A percentile compares a stretch with the other conserved stretches of the same genome.
Conservation (phyloP, 2,329 filamentous ascomycete genomes). For the Didymellaceae sp. region DNA sequence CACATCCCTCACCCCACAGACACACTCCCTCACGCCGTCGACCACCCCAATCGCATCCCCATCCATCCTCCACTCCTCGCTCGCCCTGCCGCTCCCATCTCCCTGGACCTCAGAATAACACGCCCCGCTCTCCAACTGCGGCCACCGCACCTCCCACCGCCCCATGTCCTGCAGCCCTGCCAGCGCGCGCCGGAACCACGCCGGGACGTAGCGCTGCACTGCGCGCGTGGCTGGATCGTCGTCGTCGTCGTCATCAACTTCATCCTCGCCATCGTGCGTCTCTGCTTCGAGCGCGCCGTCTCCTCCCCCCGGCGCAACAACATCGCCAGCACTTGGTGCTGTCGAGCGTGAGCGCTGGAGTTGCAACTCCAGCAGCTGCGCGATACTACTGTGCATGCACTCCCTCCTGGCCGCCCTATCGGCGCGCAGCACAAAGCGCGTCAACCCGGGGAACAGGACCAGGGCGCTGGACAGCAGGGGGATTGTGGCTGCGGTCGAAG, state of each 20-base stretch:
- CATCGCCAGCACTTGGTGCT: too few species aligned
- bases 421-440: slow-evolving; percentile 1
- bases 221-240: not conserved
- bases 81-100: not conserved
- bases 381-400: not conserved
- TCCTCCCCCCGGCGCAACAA: too few species aligned
- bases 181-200: not conserved
- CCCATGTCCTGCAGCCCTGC: not conserved
- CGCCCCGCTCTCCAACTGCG: not conserved
- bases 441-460: slow-evolving; percentile 7
- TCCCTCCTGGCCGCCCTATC: not conserved
- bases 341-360: too few species aligned
- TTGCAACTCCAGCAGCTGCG: not conserved
- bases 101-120: not conserved
- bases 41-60: not conserved
- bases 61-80: slow-evolving; percentile 1
- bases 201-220: not conserved
- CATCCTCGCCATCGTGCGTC: too few species aligned
- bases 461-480: slow-evolving; percentile 9
- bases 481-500: not conserved
- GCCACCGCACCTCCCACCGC: not conserved
- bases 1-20: not conserved
- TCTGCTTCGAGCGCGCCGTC: too few species aligned
- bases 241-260: too few species aligned
- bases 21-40: not conserved